Evolutionary conservation across 2,329 filamentous ascomycete species (phyloP), one percentile per base, ranked within the genome.

Genomic region (Colletotrichum sp.): DNA sequence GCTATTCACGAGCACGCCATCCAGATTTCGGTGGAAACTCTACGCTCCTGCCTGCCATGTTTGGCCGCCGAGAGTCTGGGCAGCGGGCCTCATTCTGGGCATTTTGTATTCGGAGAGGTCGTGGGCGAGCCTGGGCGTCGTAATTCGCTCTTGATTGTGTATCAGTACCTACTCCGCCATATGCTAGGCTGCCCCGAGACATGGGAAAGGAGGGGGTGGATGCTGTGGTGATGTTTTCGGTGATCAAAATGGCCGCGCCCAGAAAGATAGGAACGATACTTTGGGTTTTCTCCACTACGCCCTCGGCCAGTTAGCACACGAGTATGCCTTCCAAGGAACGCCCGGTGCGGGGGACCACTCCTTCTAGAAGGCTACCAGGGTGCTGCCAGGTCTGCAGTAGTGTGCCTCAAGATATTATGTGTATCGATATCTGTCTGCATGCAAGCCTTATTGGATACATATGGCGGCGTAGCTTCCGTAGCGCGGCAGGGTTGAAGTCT

Each of bases 21-120:
- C 22, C 22, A 68, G 73, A 73, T 65, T 64, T 65, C 32, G 73
- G 64, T 73, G 70, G 73, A 39, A 60, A 68, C 44, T 36, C 9
- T 15, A 68, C 26, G 55, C 69, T 68, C 73, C 57, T 64, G 64
- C 69, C 70, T 73, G 70, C 73, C 70, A 73, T 73, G 70, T 73
- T 73, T 64, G 71, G 57, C 32, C 44, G 73, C 73, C 73, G 26
- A 75, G 73, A 73, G n/a, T 59, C 73, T 75, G 32, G 73, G 73
- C 73, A 68, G 73, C 70, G 70, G 73, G 73, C 70, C 73, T 75
- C 73, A 75, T 73, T 75, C 64, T 75, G 70, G 63, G 59, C 65
- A 44, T n/a, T 39, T 28, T 39, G 28, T 72, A 16, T 8, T 24
- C 16, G 15, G 39, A 63, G 36, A 72, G 55, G 60, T 68, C 28